Percentiles rank a stretch among this genome's conserved stretches.
Conservation (phyloP, 768 basidiomycete genomes). For the Auricularia heimuer region DNA sequence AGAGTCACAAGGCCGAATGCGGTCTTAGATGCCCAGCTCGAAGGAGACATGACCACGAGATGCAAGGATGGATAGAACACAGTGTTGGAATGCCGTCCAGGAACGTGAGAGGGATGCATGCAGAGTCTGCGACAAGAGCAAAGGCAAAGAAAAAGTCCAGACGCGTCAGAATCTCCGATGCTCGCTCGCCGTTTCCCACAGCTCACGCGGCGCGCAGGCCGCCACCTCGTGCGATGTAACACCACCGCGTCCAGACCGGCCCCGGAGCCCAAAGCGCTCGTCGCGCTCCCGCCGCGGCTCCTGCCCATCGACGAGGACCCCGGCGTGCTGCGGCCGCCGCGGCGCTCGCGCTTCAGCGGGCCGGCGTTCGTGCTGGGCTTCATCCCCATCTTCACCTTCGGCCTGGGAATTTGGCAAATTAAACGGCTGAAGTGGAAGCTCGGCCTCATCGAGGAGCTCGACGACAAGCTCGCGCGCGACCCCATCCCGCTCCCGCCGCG, state of each 20-base stretch:
- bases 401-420: constrained; percentile 88
- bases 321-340: neutral
- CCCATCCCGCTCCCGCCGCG: constrained; percentile 70
- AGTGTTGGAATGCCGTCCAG: no score
- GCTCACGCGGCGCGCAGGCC: no score
- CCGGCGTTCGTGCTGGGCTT: constrained; percentile 68
- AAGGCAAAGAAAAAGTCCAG: no score
- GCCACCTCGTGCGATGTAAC: neutral
- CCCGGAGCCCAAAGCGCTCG: neutral
- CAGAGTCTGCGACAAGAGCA: no score
- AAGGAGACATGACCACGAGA: no score
- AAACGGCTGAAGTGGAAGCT: constrained; percentile 93
- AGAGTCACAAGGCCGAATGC: no score
- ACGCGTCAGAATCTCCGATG: no score
- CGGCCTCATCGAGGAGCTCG: constrained; percentile 83
- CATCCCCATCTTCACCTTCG: constrained; percentile 86
- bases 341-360: constrained; percentile 23
- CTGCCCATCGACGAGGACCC: neutral
- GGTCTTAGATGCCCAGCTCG: no score
- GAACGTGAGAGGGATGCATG: no score
- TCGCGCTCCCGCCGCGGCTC: neutral
- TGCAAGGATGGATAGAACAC: no score
- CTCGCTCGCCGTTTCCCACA: no score
- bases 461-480: constrained; percentile 74
- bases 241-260: neutral